A percentile compares a stretch with the other conserved stretches of the same genome.
Conservation (phyloP, 129 eudicot genomes). For the Sambucus nigra region DNA sequence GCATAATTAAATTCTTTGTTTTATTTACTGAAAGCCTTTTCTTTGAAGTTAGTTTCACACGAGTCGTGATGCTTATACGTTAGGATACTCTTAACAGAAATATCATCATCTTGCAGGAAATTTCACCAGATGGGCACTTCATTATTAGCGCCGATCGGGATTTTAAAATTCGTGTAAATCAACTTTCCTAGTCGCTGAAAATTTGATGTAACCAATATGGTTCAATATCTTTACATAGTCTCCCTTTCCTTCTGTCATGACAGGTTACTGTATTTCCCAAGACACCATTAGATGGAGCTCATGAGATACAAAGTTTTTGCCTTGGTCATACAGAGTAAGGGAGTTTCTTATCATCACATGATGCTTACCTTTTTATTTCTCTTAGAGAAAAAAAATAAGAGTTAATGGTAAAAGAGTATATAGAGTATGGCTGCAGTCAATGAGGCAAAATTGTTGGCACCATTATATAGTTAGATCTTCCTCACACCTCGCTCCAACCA, state of each 20-base stretch:
- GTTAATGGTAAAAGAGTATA: not conserved
- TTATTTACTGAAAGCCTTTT: not conserved
- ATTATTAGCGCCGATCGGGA: conserved; percentile 92
- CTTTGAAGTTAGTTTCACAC: not conserved
- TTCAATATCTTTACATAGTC: no score
- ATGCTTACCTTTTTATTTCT: not conserved
- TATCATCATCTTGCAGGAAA: conserved; percentile 47
- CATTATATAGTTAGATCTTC: no score
- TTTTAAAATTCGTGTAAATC: conserved; percentile 87
- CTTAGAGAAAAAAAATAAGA: not conserved
- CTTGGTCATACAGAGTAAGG: conserved; percentile 97
- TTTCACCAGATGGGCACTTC: conserved; percentile 75
- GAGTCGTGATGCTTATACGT: not conserved
- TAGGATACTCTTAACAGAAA: conserved; percentile 1
- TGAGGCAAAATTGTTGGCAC: not conserved
- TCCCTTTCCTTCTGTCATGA: no score
- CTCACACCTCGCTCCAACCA: no score
- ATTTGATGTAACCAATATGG: not conserved
- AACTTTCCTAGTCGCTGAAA: not conserved
- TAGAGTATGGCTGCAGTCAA: not conserved
- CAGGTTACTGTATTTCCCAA: conserved; percentile 82
- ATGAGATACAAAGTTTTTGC: conserved; percentile 92
- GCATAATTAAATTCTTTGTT: not conserved
- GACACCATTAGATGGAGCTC: conserved; percentile 75
- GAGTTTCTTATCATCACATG: conserved; percentile 14